A percentile compares a stretch with the other conserved stretches of the same genome.
These are phyloP conservation scores for Hansenula sp. DNA, from an alignment of 1,139 yeast species.

Conservation along the genomic window DNA sequence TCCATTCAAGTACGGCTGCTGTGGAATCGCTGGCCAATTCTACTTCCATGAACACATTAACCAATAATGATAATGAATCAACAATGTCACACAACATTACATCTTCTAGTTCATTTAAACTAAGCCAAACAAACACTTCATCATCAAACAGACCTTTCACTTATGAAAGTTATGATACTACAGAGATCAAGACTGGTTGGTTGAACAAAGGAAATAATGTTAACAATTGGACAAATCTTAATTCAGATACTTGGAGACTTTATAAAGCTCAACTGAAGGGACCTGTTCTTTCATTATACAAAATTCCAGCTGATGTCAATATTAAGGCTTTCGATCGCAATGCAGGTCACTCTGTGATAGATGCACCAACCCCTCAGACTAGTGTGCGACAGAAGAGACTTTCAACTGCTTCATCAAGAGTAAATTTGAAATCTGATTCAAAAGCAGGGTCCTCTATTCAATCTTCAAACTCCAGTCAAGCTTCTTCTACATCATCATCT, in stretches of 20 bases:
- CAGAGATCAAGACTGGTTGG: constrained; percentile 41
- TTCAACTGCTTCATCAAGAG: constrained; percentile 18
- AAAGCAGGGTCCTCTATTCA: constrained; percentile 3
- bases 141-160: constrained; percentile 18
- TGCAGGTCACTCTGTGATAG: constrained; percentile 1
- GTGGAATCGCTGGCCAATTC: neutral
- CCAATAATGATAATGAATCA: neutral
- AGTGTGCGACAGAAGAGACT: constrained; percentile 22
- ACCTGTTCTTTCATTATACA: constrained; percentile 51
- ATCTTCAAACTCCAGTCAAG: constrained; percentile 1
- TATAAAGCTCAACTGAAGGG: constrained; percentile 66
- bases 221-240: constrained; percentile 33
- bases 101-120: neutral
- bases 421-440: constrained; percentile 9
- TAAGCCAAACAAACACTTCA: constrained; percentile 4
- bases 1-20: neutral
- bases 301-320: constrained; percentile 44
- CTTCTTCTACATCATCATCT: neutral
- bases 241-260: constrained; percentile 34
- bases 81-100: neutral
- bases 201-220: constrained; percentile 35
- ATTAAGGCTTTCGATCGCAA: constrained; percentile 41
- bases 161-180: constrained; percentile 31
- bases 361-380: neutral
- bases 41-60: constrained; percentile 6